Evolutionary conservation across 441 rosid species (phyloP).

Genomic region (Omphalea diandra): DNA sequence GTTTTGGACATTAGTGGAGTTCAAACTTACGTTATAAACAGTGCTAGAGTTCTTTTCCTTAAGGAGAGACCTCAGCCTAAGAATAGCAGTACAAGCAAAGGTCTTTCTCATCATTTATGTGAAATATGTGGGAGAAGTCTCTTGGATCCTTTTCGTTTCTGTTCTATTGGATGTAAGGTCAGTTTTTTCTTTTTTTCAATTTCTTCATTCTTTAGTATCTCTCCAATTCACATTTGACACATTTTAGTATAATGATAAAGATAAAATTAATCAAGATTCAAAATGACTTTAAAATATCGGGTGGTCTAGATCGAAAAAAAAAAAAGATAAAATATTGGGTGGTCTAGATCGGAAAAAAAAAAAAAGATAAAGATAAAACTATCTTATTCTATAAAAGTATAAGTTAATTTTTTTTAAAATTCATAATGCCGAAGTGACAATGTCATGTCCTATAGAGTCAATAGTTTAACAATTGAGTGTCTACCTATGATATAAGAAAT

Average conservation of each 20-base stretch:
- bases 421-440: too few species aligned
- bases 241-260: background rate
- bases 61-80: slow-evolving; percentile 84
- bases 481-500: too few species aligned
- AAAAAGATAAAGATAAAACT: too few species aligned
- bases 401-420: too few species aligned
- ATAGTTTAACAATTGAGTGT: too few species aligned
- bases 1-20: slow-evolving; percentile 67
- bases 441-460: too few species aligned
- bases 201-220: background rate
- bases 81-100: slow-evolving; percentile 36
- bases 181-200: slow-evolving; percentile 9
- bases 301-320: too few species aligned
- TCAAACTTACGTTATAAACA: slow-evolving; percentile 84
- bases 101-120: slow-evolving; percentile 52
- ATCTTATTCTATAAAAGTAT: too few species aligned
- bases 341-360: too few species aligned
- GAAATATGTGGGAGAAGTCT: slow-evolving; percentile 72
- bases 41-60: slow-evolving; percentile 73
- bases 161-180: slow-evolving; percentile 95
- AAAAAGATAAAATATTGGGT: too few species aligned
- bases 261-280: too few species aligned
- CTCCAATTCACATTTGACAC: background rate
- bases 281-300: too few species aligned
- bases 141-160: slow-evolving; percentile 79